Base-by-base conservation (phyloP, 164 flowering plant species). In the Tetrastigma voinierianum region DNA sequence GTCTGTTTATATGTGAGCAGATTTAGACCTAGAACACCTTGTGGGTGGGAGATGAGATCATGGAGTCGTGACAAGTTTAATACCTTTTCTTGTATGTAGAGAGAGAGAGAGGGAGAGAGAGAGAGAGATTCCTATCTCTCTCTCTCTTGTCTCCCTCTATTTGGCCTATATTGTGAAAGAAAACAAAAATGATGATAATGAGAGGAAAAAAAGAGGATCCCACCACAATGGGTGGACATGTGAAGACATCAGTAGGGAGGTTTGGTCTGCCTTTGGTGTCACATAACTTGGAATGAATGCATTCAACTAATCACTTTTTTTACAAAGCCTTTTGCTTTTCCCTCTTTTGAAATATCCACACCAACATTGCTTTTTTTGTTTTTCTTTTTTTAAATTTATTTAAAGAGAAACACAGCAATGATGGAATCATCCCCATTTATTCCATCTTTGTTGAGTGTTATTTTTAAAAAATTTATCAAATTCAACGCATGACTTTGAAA, bases 171-270 rank as follows among this genome's bases (percentile, higher is more conserved):
- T 45, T 16, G 66, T 47, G 51, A 19, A 15, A 18, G 62, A 64
- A 61, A n/a, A n/a, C n/a, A n/a, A n/a, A n/a, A 64, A 57, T 71
- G 51, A 69, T 60, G 73, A 66, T 3, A 32, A 32, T 32, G 40
- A 32, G 40, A 7, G 72, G 44, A 44, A 57, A 55, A n/a, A n/a
- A n/a, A n/a, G n/a, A 73, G 77, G 78, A 74, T 76, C 83, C 83
- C 80, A 79, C 78, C 80, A 70, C 73, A 24, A 24, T 15, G 32
- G 65, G 63, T 53, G 70, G 69, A 62, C 83, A 77, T 77, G 78
- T 72, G 80, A 69, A 65, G 66, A 69, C 59, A 80, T 71, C 76
- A 70, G 54, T 18, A 62, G 61, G 61, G 46, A n/a, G 19, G 4
- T 53, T 66, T 23, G 70, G 76, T 67, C 65, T 51, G 19, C 49